Evolutionary conservation across 2,329 filamentous ascomycete species (phyloP), one percentile per base, ranked within the genome.

Genomic region (Aspergillus cejpii): DNA sequence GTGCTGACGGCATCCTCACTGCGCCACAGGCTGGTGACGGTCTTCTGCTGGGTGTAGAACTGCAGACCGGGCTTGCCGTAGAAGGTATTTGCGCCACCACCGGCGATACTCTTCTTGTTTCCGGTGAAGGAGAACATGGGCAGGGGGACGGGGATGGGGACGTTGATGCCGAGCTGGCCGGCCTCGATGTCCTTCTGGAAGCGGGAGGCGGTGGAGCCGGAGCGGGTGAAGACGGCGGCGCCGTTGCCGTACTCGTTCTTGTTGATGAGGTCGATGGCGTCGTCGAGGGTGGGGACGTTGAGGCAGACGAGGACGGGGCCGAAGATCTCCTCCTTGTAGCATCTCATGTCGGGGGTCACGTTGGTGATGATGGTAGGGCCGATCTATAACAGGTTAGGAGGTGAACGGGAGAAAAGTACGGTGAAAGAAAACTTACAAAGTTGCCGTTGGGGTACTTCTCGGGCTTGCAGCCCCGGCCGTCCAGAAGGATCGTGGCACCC

Each of bases 41-140:
- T 98, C 85, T 98, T 97, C 63, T 86, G 79, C 73, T 97, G 92
- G 2, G 92, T 98, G 70, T 94, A 97, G 66, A 98, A 98, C 64
- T 86, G 83, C 64, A 98, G 71, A 19, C 91, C 92, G 0, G 89
- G 87, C 69, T 87, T 85, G 55, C 92, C 92, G 70, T 98, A 98
- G 67, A 98, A 97, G 12, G 89, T 94, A 72, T 80, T 94, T 28
- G 87, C 85, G 49, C 92, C 91, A 41, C 90, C 90, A 43, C 91
- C 92, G 0, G 92, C 92, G 45, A 97, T 77, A 61, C 83, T 88
- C 77, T 85, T 90, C 83, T 98, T 91, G 74, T 83, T 83, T 14
- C 80, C 80, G 2, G 80, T 83, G 66, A 81, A 81, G 48, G 71
- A 75, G 68, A 81, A 81, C 76, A 80, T 80, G 57, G 78, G 78